A percentile compares a stretch with the other conserved stretches of the same genome.
Conservation (phyloP, 2,329 filamentous ascomycete genomes). For the Trichoderma hamatum region DNA sequence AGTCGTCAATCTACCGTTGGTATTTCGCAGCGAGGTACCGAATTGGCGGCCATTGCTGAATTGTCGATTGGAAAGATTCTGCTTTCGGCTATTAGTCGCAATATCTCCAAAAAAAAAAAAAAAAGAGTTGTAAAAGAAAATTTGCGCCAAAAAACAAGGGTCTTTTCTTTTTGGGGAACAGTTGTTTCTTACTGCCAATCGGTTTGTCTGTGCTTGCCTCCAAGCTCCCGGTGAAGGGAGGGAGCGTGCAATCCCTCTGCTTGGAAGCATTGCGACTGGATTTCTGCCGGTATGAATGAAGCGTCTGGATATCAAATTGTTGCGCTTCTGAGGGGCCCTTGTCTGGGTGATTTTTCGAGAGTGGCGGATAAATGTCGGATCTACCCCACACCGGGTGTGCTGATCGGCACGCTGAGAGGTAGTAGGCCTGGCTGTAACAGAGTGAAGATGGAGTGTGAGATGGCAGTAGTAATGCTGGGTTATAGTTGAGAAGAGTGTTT, state of each 20-base stretch:
- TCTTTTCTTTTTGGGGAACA: neutral
- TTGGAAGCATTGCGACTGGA: conserved; percentile 48
- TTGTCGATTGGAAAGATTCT: conserved; percentile 37
- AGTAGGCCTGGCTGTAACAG: neutral
- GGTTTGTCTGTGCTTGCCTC: conserved; percentile 36
- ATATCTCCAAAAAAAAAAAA: neutral
- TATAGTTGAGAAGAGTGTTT: neutral
- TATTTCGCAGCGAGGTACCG: conserved; percentile 38
- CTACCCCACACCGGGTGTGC: conserved; percentile 23
- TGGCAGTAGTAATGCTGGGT: neutral
- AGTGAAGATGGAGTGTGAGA: neutral
- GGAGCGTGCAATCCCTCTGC: conserved; percentile 49
- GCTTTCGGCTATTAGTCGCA: neutral
- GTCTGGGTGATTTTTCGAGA: conserved; percentile 37
- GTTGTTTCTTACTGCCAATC: conserved; percentile 34
- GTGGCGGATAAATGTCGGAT: conserved; percentile 44
- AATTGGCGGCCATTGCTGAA: conserved; percentile 42
- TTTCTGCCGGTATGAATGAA: neutral
- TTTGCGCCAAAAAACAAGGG: neutral
- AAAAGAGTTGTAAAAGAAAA: conserved; percentile 26
- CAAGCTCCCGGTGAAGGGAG: conserved; percentile 40
- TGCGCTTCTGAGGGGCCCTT: conserved; percentile 31
- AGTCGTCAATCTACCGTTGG: conserved; percentile 30
- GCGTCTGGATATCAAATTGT: conserved; percentile 18
- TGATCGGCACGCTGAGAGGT: neutral